Evolutionary conservation across 805 yeast species (phyloP).

Genomic region (Naumovozyma baii): DNA sequence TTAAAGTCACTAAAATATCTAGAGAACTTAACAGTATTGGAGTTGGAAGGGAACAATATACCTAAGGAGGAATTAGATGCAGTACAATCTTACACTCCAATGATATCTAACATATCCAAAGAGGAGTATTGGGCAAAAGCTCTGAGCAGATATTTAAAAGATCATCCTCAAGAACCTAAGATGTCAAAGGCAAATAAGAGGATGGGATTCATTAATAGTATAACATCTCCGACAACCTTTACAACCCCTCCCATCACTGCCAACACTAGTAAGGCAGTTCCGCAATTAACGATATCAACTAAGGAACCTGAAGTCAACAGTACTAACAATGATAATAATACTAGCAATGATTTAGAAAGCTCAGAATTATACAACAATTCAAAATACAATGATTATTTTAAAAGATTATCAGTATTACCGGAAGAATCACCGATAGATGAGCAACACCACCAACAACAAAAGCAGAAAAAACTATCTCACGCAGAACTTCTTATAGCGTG

Average conservation of each 20-base stretch:
- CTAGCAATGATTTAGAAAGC: background rate
- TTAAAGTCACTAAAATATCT: constrained; percentile 49
- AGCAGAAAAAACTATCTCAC: constrained; percentile 23
- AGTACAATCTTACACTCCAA: constrained; percentile 31
- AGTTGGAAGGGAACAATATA: constrained; percentile 44
- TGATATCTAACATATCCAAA: constrained; percentile 33
- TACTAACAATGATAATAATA: constrained; percentile 4
- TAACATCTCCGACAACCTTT: background rate
- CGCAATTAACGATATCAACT: background rate
- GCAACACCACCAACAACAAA: constrained; percentile 12
- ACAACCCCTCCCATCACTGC: background rate
- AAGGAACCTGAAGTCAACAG: constrained; percentile 1
- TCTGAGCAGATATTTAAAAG: constrained; percentile 20
- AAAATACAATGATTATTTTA: constrained; percentile 53
- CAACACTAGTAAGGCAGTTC: background rate
- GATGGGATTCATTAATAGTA: constrained; percentile 52
- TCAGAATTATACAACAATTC: constrained; percentile 26
- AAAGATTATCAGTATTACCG: constrained; percentile 54
- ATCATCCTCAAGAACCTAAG: constrained; percentile 16
- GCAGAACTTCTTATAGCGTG: constrained; percentile 32
- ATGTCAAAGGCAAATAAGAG: constrained; percentile 57
- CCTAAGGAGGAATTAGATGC: constrained; percentile 45
- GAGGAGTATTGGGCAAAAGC: constrained; percentile 32
- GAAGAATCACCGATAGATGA: constrained; percentile 32
- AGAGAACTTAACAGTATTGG: constrained; percentile 45